Evolutionary conservation across 2,329 filamentous ascomycete species (phyloP), one percentile per base, ranked within the genome.

Genomic region (Septoria petroselini): DNA sequence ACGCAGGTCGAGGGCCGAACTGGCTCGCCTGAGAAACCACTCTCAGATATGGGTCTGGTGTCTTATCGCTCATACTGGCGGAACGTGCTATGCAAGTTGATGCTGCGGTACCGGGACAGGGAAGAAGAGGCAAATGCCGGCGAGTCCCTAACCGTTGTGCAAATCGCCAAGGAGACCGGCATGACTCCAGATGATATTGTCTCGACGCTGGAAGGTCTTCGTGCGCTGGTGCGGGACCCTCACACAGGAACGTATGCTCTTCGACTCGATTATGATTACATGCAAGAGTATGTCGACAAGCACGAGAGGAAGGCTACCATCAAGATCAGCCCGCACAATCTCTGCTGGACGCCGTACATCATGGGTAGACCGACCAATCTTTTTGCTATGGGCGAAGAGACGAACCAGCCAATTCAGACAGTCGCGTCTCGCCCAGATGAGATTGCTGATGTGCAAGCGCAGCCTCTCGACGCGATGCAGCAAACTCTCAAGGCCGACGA

Each of bases 11-110:
- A 98, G 70, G 81, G 85, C 62, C 95, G 96, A 70, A 94, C 90
- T 0, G 93, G 93, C 7, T 96, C 91, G 1, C 93, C 93, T 0
- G 93, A 98, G 68, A 98, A 98, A 70, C 93, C 93, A 0, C 78
- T 98, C 3, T 97, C 93, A 0, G 93, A 98, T 65, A 96, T 98
- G 89, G 93, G 93, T 2, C 72, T 98, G 31, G 91, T 97, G 3
- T 97, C 91, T 1, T 98, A 98, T 67, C 83, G 93, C 37, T 96
- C 95, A 62, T 98, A 98, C 69, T 98, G 93, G 93, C 85, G 93
- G 15, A 75, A 95, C 7, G 78, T 95, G 2, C 74, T 98, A 46
- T 96, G 91, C 65, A 85, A 87, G 55, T 88, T 95, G 60, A 77
- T 98, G 5, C 74, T 91, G 30, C 71, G 84, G 39, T 78, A 81